A percentile compares a stretch with the other conserved stretches of the same genome.
Evolutionary conservation across 2,329 filamentous ascomycete genomes (phyloP).

Genomic region (Bisporella sp.): DNA sequence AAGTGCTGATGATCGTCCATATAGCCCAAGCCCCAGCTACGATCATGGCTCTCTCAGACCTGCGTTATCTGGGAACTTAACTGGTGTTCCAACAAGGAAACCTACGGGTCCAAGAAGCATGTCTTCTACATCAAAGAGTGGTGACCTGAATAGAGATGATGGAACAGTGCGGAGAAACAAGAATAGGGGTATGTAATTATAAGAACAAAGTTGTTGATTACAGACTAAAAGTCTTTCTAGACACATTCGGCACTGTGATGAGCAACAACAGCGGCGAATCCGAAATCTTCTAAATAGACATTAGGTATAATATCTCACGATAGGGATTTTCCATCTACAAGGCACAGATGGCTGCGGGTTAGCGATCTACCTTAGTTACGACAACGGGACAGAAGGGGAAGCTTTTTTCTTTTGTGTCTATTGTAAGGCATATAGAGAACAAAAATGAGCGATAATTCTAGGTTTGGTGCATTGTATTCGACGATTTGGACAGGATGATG

Average conservation of each 20-base stretch:
- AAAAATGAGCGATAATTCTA: too few relatives aligned
- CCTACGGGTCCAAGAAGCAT: slow-evolving; percentile 29
- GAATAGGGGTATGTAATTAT: slow-evolving; percentile 46
- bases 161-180: slow-evolving; percentile 22
- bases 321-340: too few relatives aligned
- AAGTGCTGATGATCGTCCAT: slow-evolving; percentile 2
- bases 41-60: slow-evolving; percentile 18
- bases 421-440: too few relatives aligned
- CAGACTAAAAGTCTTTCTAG: slow-evolving; percentile 22
- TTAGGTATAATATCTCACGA: too few relatives aligned
- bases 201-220: not conserved
- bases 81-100: slow-evolving; percentile 24
- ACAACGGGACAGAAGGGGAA: too few relatives aligned
- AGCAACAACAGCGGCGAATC: slow-evolving; percentile 40
- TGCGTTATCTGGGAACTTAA: slow-evolving; percentile 17
- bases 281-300: slow-evolving; percentile 41
- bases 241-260: slow-evolving; percentile 46
- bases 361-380: too few relatives aligned
- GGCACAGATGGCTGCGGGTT: too few relatives aligned
- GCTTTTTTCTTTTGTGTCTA: too few relatives aligned
- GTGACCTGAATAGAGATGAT: slow-evolving; percentile 22
- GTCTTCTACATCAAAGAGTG: slow-evolving; percentile 20
- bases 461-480: too few relatives aligned
- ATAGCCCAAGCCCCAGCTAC: slow-evolving; percentile 10
- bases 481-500: too few relatives aligned